Evolutionary conservation across 768 basidiomycete genomes (phyloP).

Genomic region (Leucocoprinus sp.): DNA sequence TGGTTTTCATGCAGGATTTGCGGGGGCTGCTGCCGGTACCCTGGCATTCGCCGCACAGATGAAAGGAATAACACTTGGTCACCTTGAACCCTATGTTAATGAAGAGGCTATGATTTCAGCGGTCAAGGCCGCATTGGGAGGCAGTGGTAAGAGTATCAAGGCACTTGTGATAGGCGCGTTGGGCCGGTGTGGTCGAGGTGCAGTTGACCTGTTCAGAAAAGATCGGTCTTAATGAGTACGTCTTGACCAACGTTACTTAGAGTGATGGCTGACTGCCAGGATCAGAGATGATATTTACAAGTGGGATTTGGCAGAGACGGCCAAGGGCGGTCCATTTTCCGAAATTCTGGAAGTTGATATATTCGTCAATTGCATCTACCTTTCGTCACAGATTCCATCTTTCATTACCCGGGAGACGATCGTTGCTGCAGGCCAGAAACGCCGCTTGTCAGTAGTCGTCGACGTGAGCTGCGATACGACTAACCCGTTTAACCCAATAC

Average conservation of each 20-base stretch:
- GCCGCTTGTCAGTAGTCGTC: constrained; percentile 76
- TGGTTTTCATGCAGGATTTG: constrained; percentile 96
- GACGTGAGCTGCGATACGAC: constrained; percentile 99
- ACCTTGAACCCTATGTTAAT: constrained; percentile 73
- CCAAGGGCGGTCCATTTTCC: constrained; percentile 91
- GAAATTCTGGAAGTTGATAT: constrained; percentile 97
- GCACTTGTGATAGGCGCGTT: constrained; percentile 95
- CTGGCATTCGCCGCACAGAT: constrained; percentile 68
- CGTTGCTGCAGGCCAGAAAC: constrained; percentile 53
- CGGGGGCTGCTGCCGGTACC: constrained; percentile 91
- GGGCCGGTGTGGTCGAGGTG: constrained; percentile 90
- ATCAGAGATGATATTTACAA: constrained; percentile 85
- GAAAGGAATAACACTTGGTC: constrained; percentile 52
- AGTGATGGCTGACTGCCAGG: constrained; percentile 7
- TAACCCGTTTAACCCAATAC: constrained; percentile 96
- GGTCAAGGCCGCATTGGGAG: constrained; percentile 60
- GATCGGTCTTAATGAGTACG: constrained; percentile 90
- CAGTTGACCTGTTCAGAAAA: constrained; percentile 93
- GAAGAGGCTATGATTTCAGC: constrained; percentile 75
- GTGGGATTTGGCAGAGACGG: constrained; percentile 97
- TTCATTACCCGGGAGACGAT: constrained; percentile 73
- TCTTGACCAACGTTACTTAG: constrained; percentile 13
- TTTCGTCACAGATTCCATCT: constrained; percentile 76
- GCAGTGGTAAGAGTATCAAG: constrained; percentile 64
- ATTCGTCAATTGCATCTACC: constrained; percentile 99